Percentiles rank a stretch among this genome's conserved stretches.
phyloP scores from a whole-genome alignment of 768 basidiomycete genomes.

The Inosperma sp. region DNA sequence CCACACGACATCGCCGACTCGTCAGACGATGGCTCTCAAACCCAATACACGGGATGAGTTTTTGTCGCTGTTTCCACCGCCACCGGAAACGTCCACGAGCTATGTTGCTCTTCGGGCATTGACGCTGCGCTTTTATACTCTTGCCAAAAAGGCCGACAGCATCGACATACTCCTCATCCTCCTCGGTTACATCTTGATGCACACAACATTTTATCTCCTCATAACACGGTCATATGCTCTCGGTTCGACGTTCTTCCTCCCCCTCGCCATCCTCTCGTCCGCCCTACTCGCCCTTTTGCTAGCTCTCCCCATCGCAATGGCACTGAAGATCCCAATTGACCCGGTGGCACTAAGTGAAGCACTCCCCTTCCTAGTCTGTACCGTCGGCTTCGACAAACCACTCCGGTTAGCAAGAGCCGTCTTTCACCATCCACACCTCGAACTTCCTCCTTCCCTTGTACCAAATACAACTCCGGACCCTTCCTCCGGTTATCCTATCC shows the following conservation, averaged over 20 bases:
- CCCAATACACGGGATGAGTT: conserved; percentile 1
- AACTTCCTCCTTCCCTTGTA: conserved; percentile 38
- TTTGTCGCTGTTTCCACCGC: no score
- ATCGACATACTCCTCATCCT: conserved; percentile 94
- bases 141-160: conserved; percentile 71
- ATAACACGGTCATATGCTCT: conserved; percentile 84
- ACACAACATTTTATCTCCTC: conserved; percentile 87
- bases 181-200: conserved; percentile 93
- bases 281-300: conserved; percentile 81
- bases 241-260: conserved; percentile 60
- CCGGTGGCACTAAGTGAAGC: conserved; percentile 93
- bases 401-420: conserved; percentile 87
- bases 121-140: background rate
- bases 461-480: conserved; percentile 6
- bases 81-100: background rate
- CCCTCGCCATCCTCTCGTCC: conserved; percentile 71
- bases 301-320: conserved; percentile 68
- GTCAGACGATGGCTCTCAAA: conserved; percentile 19
- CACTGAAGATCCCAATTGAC: conserved; percentile 82
- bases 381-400: conserved; percentile 97
- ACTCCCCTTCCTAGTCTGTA: conserved; percentile 95
- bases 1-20: no score
- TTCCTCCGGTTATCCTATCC: conserved; percentile 16
- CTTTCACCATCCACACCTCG: conserved; percentile 73
- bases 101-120: background rate